Evolutionary conservation across 495 filamentous ascomycete genomes (phyloP).

Genomic region (Evernia prunastri): DNA sequence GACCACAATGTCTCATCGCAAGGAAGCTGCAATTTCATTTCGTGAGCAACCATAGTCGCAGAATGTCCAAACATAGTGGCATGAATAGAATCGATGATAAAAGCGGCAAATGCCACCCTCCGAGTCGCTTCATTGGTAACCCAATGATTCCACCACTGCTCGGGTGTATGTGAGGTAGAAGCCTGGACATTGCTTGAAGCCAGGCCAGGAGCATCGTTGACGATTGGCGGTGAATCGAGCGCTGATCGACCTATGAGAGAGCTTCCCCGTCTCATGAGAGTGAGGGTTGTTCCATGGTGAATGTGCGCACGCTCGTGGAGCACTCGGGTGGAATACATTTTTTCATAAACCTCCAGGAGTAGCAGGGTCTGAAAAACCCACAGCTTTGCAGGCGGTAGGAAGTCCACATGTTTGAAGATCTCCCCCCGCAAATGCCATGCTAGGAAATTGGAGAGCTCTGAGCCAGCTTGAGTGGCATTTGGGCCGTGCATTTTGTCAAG

Average conservation of each 20-base stretch:
- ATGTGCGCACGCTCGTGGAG: constrained; percentile 96
- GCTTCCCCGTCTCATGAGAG: constrained; percentile 87
- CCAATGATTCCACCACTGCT: constrained; percentile 96
- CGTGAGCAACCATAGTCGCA: constrained; percentile 93
- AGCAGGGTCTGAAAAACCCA: constrained; percentile 94
- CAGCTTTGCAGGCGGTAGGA: constrained; percentile 90
- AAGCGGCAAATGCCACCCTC: constrained; percentile 87
- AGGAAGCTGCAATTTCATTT: constrained; percentile 85
- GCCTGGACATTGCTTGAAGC: constrained; percentile 50
- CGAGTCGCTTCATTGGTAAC: constrained; percentile 89
- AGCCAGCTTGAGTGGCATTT: constrained; percentile 62
- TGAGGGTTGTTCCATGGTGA: constrained; percentile 92
- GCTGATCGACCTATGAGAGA: constrained; percentile 87
- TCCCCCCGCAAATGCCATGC: constrained; percentile 91
- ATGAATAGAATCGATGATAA: constrained; percentile 92
- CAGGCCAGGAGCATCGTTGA: constrained; percentile 50
- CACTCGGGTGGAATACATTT: constrained; percentile 86
- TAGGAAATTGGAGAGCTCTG: constrained; percentile 76
- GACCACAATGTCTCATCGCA: constrained; percentile 95
- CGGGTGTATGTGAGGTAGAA: constrained; percentile 58
- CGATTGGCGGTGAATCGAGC: constrained; percentile 79
- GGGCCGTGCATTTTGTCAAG: constrained; percentile 73
- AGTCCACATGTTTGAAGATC: constrained; percentile 84
- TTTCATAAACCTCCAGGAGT: constrained; percentile 89
- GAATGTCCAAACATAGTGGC: constrained; percentile 98